Base-by-base conservation (phyloP, 2,329 filamentous ascomycete species). In the Fusarium sp. region DNA sequence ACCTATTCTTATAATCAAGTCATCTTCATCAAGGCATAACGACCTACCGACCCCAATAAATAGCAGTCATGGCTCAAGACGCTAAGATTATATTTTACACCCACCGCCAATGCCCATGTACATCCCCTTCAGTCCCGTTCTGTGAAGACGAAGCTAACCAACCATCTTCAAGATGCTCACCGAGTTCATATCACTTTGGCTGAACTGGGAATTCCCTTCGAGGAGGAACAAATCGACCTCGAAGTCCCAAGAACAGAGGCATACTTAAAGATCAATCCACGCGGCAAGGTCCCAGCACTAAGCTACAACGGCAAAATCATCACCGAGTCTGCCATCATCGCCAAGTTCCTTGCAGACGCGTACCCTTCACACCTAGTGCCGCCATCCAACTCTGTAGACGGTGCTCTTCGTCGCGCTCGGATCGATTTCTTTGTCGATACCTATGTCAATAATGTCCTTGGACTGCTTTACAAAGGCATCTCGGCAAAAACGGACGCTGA, bases 191-290 rank as follows among this genome's bases (percentile, higher is more conserved):
- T 53, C 31, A 34, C 49, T 6, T n/a, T 53, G 11, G 13, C 27
- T 5, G 49, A 53, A 2, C 18, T 53, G 13, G 11, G 49, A 3
- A n/a, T 53, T 2, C 18, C 49, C 2, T 53, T 33, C 8, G 49
- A 53, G 5, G 49, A 53, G 29, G 16, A 53, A 9, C 49, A 53
- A 5, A 34, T 53, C 2, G 49, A 34, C 29, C 49, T 34, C 7
- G 13, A 78, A 74, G 61, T 69, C 73, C 79, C 80, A 77, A 77
- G 76, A 76, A 75, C 68, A 70, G 58, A 70, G 56, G 42, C 54
- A 18, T 27, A 58, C 58, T 61, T 69, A 20, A 61, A 58, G 46
- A 60, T 58, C 29, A 58, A 34, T 50, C 16, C 29, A 14, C 10
- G 18, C 6, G 38, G 38, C 11, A 29, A 31, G 23, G 20, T 53